phyloP scores from a whole-genome alignment of 345 rosid species.

The Bretschneidera sinensis region DNA sequence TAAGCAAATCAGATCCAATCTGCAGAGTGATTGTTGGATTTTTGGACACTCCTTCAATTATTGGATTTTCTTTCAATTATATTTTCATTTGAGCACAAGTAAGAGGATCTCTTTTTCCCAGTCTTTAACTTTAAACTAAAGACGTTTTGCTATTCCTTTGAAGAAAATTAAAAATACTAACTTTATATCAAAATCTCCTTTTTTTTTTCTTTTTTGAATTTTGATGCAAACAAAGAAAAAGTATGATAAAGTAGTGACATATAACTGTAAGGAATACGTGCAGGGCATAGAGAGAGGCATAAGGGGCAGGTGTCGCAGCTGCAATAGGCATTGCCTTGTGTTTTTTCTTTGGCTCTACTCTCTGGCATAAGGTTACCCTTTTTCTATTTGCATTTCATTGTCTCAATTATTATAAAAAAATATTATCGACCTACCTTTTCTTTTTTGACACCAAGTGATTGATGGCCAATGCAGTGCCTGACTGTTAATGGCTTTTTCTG shows the following conservation, averaged over 20 bases:
- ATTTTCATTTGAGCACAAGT: neutral
- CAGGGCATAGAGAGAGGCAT: constrained; percentile 23
- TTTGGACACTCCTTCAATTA: neutral
- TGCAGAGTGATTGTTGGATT: neutral
- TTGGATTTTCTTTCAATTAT: neutral
- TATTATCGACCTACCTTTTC: constrained; percentile 7
- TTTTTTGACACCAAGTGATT: constrained; percentile 31
- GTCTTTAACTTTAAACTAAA: neutral
- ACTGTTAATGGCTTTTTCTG: constrained; percentile 34
- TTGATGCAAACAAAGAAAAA: neutral
- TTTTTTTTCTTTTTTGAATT: neutral
- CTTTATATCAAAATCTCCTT: too few species aligned
- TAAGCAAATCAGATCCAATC: constrained; percentile 3
- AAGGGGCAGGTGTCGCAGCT: constrained; percentile 42
- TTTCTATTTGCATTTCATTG: constrained; percentile 13
- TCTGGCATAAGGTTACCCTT: constrained; percentile 12
- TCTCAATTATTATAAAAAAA: neutral
- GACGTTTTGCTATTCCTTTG: neutral
- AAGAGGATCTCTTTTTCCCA: neutral
- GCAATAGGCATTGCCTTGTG: constrained; percentile 18
- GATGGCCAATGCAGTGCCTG: constrained; percentile 39
- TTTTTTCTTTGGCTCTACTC: constrained; percentile 10
- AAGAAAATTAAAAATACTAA: too few species aligned
- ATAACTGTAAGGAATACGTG: constrained; percentile 27
- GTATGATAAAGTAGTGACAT: too few species aligned